Percentiles rank a stretch among this genome's conserved stretches.
These are phyloP conservation scores for Beta macrorhiza DNA, from an alignment of 179 eudicot species.

Conservation along the genomic window DNA sequence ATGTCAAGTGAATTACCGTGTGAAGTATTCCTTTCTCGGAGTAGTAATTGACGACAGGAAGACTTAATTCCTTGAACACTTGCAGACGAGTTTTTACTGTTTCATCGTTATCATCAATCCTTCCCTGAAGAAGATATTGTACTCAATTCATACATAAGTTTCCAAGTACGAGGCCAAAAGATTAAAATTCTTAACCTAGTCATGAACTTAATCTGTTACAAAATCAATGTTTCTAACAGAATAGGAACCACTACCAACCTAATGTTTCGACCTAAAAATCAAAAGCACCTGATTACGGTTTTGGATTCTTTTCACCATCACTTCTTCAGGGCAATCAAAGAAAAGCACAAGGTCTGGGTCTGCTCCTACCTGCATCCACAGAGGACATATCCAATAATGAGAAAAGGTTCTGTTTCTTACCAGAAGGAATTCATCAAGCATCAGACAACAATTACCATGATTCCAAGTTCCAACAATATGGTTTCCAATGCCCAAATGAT, in stretches of 20 bases:
- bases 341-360: conserved; percentile 88
- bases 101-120: conserved; percentile 82
- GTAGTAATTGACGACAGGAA: conserved; percentile 83
- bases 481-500: background rate
- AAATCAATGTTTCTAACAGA: background rate
- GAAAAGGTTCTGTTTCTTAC: background rate
- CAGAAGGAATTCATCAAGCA: background rate
- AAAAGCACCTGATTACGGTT: conserved; percentile 76
- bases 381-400: background rate
- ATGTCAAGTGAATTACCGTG: conserved; percentile 50
- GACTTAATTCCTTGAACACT: conserved; percentile 62
- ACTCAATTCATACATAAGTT: conserved; percentile 18
- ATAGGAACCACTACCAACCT: background rate
- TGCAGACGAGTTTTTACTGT: conserved; percentile 74
- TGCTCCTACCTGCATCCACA: conserved; percentile 57
- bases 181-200: background rate
- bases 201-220: conserved; percentile 5
- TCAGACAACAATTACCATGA: background rate
- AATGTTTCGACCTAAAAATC: conserved; percentile 1
- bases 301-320: conserved; percentile 79
- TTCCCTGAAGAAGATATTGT: conserved; percentile 48
- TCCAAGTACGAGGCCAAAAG: background rate
- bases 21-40: conserved; percentile 68
- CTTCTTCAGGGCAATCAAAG: conserved; percentile 90
- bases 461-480: background rate